Conservation (phyloP, 2,329 filamentous ascomycete genomes). For the Aureobasidium pullulans region DNA sequence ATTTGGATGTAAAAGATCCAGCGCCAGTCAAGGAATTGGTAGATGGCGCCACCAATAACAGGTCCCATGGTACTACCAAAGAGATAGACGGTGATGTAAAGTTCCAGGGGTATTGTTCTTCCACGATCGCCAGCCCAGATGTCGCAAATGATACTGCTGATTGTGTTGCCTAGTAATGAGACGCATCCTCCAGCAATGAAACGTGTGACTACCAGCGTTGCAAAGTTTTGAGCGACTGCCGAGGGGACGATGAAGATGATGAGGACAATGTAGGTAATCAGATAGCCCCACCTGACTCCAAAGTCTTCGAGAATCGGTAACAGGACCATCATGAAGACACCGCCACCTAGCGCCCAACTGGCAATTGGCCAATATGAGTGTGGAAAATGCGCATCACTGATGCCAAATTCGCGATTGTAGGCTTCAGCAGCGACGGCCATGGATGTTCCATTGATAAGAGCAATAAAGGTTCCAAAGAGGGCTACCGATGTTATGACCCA, state of each 20-base stretch:
- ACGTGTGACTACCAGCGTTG: slow-evolving; percentile 30
- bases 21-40: slow-evolving; percentile 28
- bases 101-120: slow-evolving; percentile 28
- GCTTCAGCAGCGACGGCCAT: slow-evolving; percentile 29
- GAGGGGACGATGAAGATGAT: slow-evolving; percentile 33
- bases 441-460: slow-evolving; percentile 31
- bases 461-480: slow-evolving; percentile 27
- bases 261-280: slow-evolving; percentile 28
- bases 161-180: slow-evolving; percentile 29
- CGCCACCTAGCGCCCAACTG: slow-evolving; percentile 31
- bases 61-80: slow-evolving; percentile 30
- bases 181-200: slow-evolving; percentile 33
- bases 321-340: slow-evolving; percentile 28
- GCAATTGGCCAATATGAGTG: slow-evolving; percentile 33
- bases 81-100: slow-evolving; percentile 31
- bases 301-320: slow-evolving; percentile 33
- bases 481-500: slow-evolving; percentile 27
- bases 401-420: slow-evolving; percentile 27
- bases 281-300: slow-evolving; percentile 26
- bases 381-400: slow-evolving; percentile 31
- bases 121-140: slow-evolving; percentile 28
- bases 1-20: slow-evolving; percentile 35
- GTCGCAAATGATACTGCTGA: slow-evolving; percentile 32
- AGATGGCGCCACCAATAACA: slow-evolving; percentile 29
- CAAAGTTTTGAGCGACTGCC: slow-evolving; percentile 32